Evolutionary conservation across 2,329 filamentous ascomycete genomes (phyloP), one percentile per base, ranked within the genome.

Genomic region (Seiridium cupressi): DNA sequence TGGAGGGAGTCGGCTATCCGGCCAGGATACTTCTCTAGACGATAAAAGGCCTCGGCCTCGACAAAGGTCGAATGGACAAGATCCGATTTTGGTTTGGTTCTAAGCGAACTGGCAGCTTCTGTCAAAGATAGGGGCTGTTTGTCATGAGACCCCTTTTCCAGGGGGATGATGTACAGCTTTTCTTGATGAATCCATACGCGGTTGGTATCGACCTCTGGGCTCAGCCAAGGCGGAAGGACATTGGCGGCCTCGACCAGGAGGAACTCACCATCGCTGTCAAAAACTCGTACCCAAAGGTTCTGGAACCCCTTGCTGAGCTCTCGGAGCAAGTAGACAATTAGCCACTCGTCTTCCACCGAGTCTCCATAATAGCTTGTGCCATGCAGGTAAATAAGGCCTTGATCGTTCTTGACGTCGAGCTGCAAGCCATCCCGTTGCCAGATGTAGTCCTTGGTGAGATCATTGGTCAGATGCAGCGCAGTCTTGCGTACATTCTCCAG

Each of bases 281-380:
- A 88, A 3, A 96, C 83, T 54, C 91, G 88, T 51, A 93, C 84
- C 93, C 94, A 99, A 6, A 93, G 80, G 61, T 89, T 82, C 4
- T 86, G 79, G 68, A 91, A 91, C 44, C 84, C 81, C 66, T 83
- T 90, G 66, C 89, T 93, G 66, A 98, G 77, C 75, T 96, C 89
- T 49, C 91, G 87, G 36, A 99, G 80, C 4, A 98, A 78, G 76
- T 93, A 97, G 26, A 98, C 93, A 61, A 98, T 89, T 5, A 98
- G 84, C 96, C 95, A 99, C 78, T 99, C 96, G 68, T 99, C 95
- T 70, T 97, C 94, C 3, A 98, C 88, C 0, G 93, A 95, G 74
- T 99, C 96, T 7, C 94, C 93, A 69, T 93, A 98, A 72, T 94
- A 91, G 1, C 92, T 95, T 56, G 82, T 80, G 26, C 94, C 94